Conservation (phyloP, 441 rosid genomes). For the Pelargonium cotyledonis region DNA sequence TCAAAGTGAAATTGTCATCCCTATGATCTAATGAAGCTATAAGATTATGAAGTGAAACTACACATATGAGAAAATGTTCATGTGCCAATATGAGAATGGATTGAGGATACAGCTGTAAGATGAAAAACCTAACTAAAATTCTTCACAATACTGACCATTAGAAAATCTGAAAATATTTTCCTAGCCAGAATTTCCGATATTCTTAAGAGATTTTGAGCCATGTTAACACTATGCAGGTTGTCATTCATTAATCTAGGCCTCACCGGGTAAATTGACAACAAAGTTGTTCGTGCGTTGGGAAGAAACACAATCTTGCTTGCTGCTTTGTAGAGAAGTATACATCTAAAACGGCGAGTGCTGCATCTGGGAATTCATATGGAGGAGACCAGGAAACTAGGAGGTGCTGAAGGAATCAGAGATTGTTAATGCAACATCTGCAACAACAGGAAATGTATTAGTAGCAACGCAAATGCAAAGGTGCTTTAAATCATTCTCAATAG, state of each 20-base stretch:
- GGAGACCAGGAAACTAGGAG: slow-evolving; percentile 33
- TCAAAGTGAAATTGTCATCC: no score
- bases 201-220: slow-evolving; percentile 31
- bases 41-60: no score
- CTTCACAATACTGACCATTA: background rate
- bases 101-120: background rate
- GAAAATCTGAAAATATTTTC: background rate
- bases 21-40: no score
- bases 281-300: slow-evolving; percentile 9
- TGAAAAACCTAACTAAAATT: background rate
- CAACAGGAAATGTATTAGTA: background rate
- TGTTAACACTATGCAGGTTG: slow-evolving; percentile 40
- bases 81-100: background rate
- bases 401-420: slow-evolving; percentile 31
- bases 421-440: slow-evolving; percentile 57
- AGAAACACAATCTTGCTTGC: slow-evolving; percentile 13
- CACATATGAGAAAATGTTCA: no score
- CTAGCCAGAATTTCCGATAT: slow-evolving; percentile 32
- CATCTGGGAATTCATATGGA: slow-evolving; percentile 28
- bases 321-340: slow-evolving; percentile 14
- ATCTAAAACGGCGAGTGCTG: slow-evolving; percentile 15
- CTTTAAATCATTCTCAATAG: slow-evolving; percentile 10
- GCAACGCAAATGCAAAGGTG: slow-evolving; percentile 5
- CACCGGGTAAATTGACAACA: slow-evolving; percentile 31
- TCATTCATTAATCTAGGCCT: slow-evolving; percentile 39